Base-by-base conservation (phyloP, 352 stramenopile species). In the Phytophthora vignae region DNA sequence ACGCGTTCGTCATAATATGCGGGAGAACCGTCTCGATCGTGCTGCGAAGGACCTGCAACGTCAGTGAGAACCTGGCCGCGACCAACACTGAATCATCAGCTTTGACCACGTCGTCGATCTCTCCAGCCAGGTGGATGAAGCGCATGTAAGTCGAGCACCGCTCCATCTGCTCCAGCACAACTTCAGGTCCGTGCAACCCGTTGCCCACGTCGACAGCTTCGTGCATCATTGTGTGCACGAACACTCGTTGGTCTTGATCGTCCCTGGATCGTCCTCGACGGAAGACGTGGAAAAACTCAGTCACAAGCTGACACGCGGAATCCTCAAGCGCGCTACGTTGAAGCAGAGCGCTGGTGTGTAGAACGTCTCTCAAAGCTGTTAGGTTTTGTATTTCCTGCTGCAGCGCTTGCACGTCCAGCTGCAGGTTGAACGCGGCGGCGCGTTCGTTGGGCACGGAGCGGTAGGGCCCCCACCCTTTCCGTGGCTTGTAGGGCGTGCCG, bases 381-480 rank as follows among this genome's bases (percentile, higher is more conserved):
- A 81, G 57, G 49, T 83, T 64, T 38, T 76, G 72, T 69, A 80
- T 77, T 53, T 74, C 58, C 31, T 78, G 69, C 31, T 56, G 61
- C 46, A 77, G 48, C 9, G 50, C 52, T 69, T 80, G 65, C 48
- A 82, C 66, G 54, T 82, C 75, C 15, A 82, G 68, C 46, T 73
- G 78, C 25, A 82, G 59, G 55, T 83, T 83, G 52, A 81, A 83
- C 29, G 67, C 65, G 9, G 74, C 61, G 2, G 72, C 69, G 5
- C 72, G 72, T 25, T 82, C 75, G 25, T 72, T 74, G 25, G 65
- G n/a, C 5, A 79, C 69, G 21, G 71, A 79, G n/a, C 66, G 66
- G 67, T 68, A 82, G 4, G 71, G 63, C 0, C 71, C 74, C 74
- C 71, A 79, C 11, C 65, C 76, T 10, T 46, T 31, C 19, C 53